Percentiles rank a stretch among this genome's conserved stretches.
phyloP scores from a whole-genome alignment of 805 yeast genomes.

The Lipomyces spencermartinsiae region DNA sequence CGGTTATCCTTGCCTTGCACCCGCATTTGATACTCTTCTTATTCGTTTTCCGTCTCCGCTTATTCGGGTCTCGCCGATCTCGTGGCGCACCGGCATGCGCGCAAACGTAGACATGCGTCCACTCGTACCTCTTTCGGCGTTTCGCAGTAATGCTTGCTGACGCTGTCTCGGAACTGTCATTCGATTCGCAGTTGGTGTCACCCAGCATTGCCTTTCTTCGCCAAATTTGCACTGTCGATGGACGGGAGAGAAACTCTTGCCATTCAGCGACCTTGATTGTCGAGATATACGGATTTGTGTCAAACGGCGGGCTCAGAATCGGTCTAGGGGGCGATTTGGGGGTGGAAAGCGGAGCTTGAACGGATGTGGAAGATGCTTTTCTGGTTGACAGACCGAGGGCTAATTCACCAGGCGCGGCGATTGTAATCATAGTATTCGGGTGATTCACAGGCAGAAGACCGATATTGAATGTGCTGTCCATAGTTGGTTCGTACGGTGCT shows the following conservation, averaged over 20 bases:
- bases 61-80: constrained; percentile 29
- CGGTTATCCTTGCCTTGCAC: constrained; percentile 23
- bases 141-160: neutral
- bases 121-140: constrained; percentile 53
- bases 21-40: constrained; percentile 24
- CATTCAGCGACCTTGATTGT: constrained; percentile 15
- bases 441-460: neutral
- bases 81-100: constrained; percentile 23
- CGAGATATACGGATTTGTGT: constrained; percentile 13
- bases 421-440: neutral
- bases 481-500: neutral
- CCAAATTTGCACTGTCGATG: constrained; percentile 18
- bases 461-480: neutral
- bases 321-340: neutral
- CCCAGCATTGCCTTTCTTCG: constrained; percentile 17
- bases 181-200: neutral
- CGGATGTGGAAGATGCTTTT: neutral
- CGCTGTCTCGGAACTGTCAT: neutral
- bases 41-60: constrained; percentile 21
- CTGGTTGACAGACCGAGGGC: neutral
- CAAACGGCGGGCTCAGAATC: constrained; percentile 18
- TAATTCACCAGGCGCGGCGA: neutral
- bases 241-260: constrained; percentile 12
- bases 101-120: constrained; percentile 26
- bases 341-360: neutral